A percentile compares a stretch with the other conserved stretches of the same genome.
These are phyloP conservation scores for Metarhizium robertsii DNA, from an alignment of 2,329 filamentous ascomycete genomes.

Conservation along the genomic window DNA sequence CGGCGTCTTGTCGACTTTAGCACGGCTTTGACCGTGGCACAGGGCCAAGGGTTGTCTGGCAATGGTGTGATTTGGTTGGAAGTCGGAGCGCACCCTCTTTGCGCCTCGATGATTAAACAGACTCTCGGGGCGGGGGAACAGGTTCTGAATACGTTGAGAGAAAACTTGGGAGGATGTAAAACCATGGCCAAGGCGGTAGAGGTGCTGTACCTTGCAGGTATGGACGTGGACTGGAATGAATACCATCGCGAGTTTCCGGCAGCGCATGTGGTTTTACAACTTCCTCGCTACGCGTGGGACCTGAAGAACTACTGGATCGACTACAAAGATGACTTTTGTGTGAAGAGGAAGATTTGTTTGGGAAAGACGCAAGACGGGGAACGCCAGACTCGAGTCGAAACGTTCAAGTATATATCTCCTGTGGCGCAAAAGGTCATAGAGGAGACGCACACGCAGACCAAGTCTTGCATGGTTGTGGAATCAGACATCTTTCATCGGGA, in stretches of 20 bases:
- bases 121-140: neutral
- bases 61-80: neutral
- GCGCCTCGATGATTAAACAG: neutral
- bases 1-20: neutral
- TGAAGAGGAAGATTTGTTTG: constrained; percentile 42
- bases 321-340: constrained; percentile 44
- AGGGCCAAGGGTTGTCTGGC: neutral
- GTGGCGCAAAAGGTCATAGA: constrained; percentile 36
- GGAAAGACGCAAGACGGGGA: neutral
- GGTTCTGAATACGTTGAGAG: neutral
- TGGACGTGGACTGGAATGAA: constrained; percentile 24
- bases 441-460: constrained; percentile 34
- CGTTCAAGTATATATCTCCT: neutral
- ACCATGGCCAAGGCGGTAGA: neutral
- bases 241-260: constrained; percentile 42
- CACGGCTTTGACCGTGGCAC: neutral
- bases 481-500: constrained; percentile 17
- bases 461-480: constrained; percentile 44
- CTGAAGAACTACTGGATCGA: constrained; percentile 59
- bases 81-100: neutral
- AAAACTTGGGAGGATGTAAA: neutral
- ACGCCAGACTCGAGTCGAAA: neutral
- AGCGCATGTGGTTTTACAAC: constrained; percentile 38
- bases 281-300: constrained; percentile 63
- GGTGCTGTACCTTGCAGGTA: neutral